Conservation (phyloP, 2,329 filamentous ascomycete genomes). For the Tolypocladium ophioglossoides region DNA sequence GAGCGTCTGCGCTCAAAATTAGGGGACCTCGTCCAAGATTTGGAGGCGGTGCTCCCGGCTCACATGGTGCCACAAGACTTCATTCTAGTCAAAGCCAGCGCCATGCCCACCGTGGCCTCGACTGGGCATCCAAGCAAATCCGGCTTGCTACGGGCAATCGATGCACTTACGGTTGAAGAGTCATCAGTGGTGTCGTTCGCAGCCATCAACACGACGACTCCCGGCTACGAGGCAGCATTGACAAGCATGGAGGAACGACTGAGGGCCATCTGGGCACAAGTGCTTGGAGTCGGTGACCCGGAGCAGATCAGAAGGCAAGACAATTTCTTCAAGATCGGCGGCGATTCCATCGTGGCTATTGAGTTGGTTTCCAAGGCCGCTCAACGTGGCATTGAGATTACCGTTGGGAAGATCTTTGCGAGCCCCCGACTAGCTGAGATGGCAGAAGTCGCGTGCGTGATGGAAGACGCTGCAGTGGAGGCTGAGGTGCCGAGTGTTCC, state of each 20-base stretch:
- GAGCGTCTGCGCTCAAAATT: slow-evolving; percentile 5
- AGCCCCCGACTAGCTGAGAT: not conserved
- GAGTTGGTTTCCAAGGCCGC: not conserved
- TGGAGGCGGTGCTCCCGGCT: not conserved
- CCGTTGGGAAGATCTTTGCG: not conserved
- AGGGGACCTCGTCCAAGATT: not conserved
- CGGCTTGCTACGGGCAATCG: not conserved
- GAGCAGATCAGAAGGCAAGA: not conserved
- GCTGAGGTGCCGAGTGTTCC: not conserved
- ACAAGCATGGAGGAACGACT: not conserved
- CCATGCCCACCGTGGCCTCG: not conserved
- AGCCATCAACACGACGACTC: not conserved
- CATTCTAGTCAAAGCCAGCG: not conserved
- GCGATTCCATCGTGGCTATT: not conserved
- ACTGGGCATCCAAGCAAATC: not conserved
- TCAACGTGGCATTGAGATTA: not conserved
- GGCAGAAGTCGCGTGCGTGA: not conserved
- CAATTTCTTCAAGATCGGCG: slow-evolving; percentile 1
- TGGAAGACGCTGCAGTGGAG: not conserved
- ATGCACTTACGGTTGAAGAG: not conserved
- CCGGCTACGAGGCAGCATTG: not conserved
- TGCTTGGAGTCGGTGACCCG: not conserved
- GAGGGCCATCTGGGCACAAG: not conserved
- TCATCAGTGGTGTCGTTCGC: not conserved
- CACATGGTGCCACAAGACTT: not conserved